Conservation (phyloP, 345 rosid genomes). For the Diplotaxis tenuifolia region DNA sequence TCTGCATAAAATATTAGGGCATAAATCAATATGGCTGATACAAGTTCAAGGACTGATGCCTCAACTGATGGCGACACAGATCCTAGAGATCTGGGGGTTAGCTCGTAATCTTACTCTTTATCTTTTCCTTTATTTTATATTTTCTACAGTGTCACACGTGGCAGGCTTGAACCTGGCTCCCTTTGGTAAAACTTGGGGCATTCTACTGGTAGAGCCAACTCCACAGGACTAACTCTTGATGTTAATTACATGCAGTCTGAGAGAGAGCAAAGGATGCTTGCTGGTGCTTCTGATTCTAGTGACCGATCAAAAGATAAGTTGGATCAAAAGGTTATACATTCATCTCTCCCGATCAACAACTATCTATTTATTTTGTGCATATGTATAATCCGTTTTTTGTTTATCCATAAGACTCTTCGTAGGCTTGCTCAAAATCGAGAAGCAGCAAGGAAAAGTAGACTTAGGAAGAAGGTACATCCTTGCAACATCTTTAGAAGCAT, state of each 20-base stretch:
- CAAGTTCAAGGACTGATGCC: slow-evolving; percentile 82
- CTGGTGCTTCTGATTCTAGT: not conserved
- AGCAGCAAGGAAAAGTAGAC: slow-evolving; percentile 95
- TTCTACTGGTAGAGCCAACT: slow-evolving; percentile 10
- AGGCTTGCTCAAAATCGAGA: slow-evolving; percentile 99
- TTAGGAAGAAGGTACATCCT: slow-evolving; percentile 73
- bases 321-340: not conserved
- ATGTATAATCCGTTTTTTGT: slow-evolving; percentile 14
- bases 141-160: slow-evolving; percentile 27
- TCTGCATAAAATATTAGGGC: slow-evolving; percentile 47
- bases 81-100: slow-evolving; percentile 76
- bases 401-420: slow-evolving; percentile 63
- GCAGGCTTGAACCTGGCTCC: slow-evolving; percentile 21
- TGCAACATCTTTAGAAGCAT: slow-evolving; percentile 1
- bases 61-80: slow-evolving; percentile 86
- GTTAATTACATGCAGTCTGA: slow-evolving; percentile 54
- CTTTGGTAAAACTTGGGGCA: slow-evolving; percentile 18
- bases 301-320: not conserved
- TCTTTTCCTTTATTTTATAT: slow-evolving; percentile 22
- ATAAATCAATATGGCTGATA: slow-evolving; percentile 68
- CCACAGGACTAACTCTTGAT: slow-evolving; percentile 17
- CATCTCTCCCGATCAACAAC: slow-evolving; percentile 6
- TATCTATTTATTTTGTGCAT: not conserved
- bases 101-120: slow-evolving; percentile 24
- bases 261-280: slow-evolving; percentile 33